Conservation (phyloP, 2,329 filamentous ascomycete genomes). For the Nemania sp. region DNA sequence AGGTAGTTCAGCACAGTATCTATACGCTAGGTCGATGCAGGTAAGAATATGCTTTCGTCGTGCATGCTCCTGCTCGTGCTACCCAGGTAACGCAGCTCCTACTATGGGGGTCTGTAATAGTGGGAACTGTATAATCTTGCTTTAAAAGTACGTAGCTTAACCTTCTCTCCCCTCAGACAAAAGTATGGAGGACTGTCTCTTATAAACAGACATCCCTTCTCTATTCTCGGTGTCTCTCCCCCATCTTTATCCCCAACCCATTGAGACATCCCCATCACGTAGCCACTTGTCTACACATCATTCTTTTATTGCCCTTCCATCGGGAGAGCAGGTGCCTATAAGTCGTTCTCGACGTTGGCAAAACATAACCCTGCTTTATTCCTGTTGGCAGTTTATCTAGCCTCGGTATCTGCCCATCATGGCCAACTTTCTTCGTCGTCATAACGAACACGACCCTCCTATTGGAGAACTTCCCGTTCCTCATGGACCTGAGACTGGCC, state of each 20-base stretch:
- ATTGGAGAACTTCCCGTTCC: conserved; percentile 68
- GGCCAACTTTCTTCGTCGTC: conserved; percentile 55
- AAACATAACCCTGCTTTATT: conserved; percentile 15
- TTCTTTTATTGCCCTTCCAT: conserved; percentile 2
- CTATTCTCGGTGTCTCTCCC: background rate
- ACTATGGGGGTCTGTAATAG: conserved; percentile 6
- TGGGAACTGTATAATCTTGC: conserved; percentile 18
- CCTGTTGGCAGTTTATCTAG: conserved; percentile 3
- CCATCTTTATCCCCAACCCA: background rate
- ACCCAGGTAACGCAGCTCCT: background rate
- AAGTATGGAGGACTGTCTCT: conserved; percentile 5
- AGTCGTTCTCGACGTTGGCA: conserved; percentile 13
- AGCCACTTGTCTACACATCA: background rate
- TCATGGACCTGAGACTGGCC: conserved; percentile 63
- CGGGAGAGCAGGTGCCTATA: conserved; percentile 20
- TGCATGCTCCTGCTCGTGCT: conserved; percentile 1
- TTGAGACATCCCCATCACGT: background rate
- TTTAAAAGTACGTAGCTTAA: conserved; percentile 7
- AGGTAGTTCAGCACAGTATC: background rate
- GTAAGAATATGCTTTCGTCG: background rate
- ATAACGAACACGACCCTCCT: conserved; percentile 56
- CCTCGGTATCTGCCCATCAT: conserved; percentile 42
- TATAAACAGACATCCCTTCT: background rate
- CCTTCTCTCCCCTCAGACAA: conserved; percentile 22
- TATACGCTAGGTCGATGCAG: background rate